phyloP scores from a whole-genome alignment of 306 rosid species.

The Cucurbita argyrosperma region DNA sequence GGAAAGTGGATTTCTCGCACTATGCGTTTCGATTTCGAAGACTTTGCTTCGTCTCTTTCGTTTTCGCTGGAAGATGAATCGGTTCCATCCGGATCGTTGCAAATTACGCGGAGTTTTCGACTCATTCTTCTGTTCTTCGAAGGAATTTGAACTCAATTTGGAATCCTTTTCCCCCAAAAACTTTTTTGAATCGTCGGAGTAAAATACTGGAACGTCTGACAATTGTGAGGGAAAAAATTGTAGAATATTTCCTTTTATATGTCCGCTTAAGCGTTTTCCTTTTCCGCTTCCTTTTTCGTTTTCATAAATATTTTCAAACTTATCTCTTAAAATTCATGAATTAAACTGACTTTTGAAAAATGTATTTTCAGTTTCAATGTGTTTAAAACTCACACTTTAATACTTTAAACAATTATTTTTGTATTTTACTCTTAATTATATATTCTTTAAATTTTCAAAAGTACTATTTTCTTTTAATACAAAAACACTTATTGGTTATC shows the following conservation, averaged over 20 bases:
- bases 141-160: neutral
- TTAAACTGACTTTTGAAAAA: too few relatives aligned
- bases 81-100: slow-evolving; percentile 55
- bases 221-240: neutral
- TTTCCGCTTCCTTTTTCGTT: too few relatives aligned
- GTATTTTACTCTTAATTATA: too few relatives aligned
- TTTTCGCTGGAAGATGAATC: slow-evolving; percentile 68
- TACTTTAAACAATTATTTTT: too few relatives aligned
- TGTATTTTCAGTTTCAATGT: too few relatives aligned
- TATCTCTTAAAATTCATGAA: too few relatives aligned
- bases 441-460: too few relatives aligned
- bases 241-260: neutral
- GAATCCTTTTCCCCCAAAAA: neutral
- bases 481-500: too few relatives aligned
- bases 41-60: slow-evolving; percentile 19
- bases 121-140: slow-evolving; percentile 3
- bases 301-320: too few relatives aligned
- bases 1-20: slow-evolving; percentile 36
- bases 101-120: slow-evolving; percentile 45
- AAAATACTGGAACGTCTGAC: neutral
- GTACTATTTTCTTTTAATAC: too few relatives aligned
- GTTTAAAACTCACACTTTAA: too few relatives aligned
- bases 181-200: neutral
- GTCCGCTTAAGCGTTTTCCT: neutral
- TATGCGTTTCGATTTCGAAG: slow-evolving; percentile 13